Percentiles rank a stretch among this genome's conserved stretches.
These are phyloP conservation scores for Asterionellopsis glacialis DNA, from an alignment of 108 stramenopile genomes.

Conservation along the genomic window DNA sequence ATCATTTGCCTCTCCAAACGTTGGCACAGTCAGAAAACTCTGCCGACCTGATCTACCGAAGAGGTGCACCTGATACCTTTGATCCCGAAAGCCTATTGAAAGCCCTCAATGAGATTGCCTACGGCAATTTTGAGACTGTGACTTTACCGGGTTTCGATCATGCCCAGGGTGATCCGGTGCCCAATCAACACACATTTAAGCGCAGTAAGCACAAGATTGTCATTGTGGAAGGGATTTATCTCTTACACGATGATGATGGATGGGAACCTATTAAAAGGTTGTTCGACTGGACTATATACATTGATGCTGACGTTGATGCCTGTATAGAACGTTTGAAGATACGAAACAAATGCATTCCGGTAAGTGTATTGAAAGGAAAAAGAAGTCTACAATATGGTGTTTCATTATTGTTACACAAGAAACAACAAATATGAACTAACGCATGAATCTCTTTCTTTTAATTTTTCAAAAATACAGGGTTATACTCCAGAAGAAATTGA, in stretches of 20 bases:
- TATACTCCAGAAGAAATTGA: conserved; percentile 47
- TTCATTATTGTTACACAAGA: too few relatives aligned
- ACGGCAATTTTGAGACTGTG: conserved; percentile 11
- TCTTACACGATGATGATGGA: conserved; percentile 38
- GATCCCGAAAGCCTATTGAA: background rate
- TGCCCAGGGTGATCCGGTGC: conserved; percentile 43
- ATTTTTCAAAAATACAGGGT: too few relatives aligned
- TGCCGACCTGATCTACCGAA: conserved; percentile 38
- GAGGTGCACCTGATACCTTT: conserved; percentile 41
- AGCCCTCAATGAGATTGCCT: conserved; percentile 21
- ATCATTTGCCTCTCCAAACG: conserved; percentile 29
- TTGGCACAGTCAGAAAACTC: conserved; percentile 23
- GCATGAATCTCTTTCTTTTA: background rate
- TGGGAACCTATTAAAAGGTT: conserved; percentile 28
- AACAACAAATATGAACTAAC: too few relatives aligned
- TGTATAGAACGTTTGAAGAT: conserved; percentile 40
- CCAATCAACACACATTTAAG: conserved; percentile 32
- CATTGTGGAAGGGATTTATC: conserved; percentile 44
- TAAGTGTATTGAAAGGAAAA: background rate
- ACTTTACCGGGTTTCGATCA: conserved; percentile 50
- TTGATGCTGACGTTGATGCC: conserved; percentile 38
- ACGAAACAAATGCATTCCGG: conserved; percentile 52
- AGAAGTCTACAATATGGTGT: background rate
- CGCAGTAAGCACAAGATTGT: conserved; percentile 31
- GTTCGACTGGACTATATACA: conserved; percentile 39